phyloP scores from a whole-genome alignment of 228 moss, liverwort and hornwort genomes.

The Sphagnum fallax region DNA sequence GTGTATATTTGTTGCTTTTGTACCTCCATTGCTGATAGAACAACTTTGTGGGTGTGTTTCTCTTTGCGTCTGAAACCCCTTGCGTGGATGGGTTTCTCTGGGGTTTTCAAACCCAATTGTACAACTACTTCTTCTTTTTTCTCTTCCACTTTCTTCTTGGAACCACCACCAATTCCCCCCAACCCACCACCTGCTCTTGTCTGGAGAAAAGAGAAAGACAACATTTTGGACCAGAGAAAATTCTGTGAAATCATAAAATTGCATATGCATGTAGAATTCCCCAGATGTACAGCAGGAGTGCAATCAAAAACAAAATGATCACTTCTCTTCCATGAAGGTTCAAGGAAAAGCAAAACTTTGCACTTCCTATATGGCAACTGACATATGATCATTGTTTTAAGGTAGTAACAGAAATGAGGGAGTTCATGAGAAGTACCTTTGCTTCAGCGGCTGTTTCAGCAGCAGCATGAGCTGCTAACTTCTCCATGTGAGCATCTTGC shows the following conservation, averaged over 20 bases:
- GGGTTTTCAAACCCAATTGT: conserved; percentile 14
- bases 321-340: too few species aligned
- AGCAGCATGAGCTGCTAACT: conserved; percentile 21
- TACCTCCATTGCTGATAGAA: conserved; percentile 78
- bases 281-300: too few species aligned
- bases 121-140: conserved; percentile 19
- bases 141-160: conserved; percentile 32
- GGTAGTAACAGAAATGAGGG: too few species aligned
- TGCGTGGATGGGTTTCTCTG: conserved; percentile 16
- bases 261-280: too few species aligned
- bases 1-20: not conserved
- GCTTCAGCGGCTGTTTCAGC: conserved; percentile 33
- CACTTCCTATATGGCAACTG: too few species aligned
- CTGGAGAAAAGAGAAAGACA: conserved; percentile 8
- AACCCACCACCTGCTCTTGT: conserved; percentile 50
- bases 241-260: too few species aligned
- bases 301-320: too few species aligned
- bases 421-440: conserved; percentile 15
- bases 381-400: too few species aligned
- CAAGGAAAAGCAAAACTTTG: too few species aligned
- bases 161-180: conserved; percentile 21
- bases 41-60: conserved; percentile 12
- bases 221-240: too few species aligned
- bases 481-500: conserved; percentile 32
- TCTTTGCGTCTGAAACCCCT: conserved; percentile 38